Conservation (phyloP, 768 basidiomycete genomes). For the Leccinum arenicola region DNA sequence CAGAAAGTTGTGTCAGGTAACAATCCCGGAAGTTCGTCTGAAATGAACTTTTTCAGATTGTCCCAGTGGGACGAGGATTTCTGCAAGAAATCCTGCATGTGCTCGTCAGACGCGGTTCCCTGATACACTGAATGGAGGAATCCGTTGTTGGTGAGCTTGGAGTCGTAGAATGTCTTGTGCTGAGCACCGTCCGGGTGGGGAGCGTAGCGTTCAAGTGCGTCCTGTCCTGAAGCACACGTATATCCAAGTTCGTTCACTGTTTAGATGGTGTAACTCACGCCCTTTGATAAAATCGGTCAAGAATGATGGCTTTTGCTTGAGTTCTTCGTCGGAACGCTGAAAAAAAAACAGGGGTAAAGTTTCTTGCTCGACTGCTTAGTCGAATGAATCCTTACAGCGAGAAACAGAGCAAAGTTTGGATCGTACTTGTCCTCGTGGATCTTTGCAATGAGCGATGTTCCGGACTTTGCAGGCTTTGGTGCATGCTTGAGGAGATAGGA, state of each 20-base stretch:
- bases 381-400: conserved; percentile 31
- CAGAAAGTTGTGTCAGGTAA: conserved; percentile 47
- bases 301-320: conserved; percentile 36
- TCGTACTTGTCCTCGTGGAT: conserved; percentile 47
- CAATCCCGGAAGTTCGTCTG: conserved; percentile 37
- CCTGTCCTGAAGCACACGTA: conserved; percentile 37
- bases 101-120: conserved; percentile 34
- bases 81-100: conserved; percentile 39
- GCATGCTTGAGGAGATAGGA: conserved; percentile 41
- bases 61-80: conserved; percentile 39
- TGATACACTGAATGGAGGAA: conserved; percentile 41
- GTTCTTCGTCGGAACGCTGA: conserved; percentile 47
- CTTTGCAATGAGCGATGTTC: conserved; percentile 35
- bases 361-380: not conserved
- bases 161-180: conserved; percentile 44
- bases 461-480: conserved; percentile 33
- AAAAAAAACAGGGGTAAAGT: not conserved
- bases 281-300: conserved; percentile 34
- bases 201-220: conserved; percentile 37
- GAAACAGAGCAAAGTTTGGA: conserved; percentile 50
- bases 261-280: conserved; percentile 34
- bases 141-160: conserved; percentile 40
- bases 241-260: not conserved
- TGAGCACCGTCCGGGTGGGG: conserved; percentile 32
- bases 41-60: conserved; percentile 35